phyloP scores from a whole-genome alignment of 2,329 filamentous ascomycete genomes.

The Aspergillus spinulosporus region DNA sequence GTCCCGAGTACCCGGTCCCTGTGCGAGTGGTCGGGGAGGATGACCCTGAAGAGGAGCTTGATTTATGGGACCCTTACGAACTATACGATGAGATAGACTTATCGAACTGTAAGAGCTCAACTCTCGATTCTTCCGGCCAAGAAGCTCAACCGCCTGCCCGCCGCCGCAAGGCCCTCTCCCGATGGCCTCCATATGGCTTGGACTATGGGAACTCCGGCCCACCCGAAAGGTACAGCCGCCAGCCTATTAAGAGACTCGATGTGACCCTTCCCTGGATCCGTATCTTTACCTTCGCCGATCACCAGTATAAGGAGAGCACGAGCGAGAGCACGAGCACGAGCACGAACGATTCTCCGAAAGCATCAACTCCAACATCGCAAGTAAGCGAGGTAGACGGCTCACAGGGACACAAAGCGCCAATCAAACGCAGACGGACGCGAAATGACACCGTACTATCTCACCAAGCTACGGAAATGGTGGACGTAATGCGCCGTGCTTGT shows the following conservation, averaged over 20 bases:
- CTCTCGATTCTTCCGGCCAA: not conserved
- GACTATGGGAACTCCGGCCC: slow-evolving; percentile 33
- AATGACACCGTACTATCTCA: slow-evolving; percentile 33
- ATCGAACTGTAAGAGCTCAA: not conserved
- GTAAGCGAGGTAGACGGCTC: not conserved
- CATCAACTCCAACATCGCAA: not conserved
- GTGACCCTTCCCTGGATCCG: slow-evolving; percentile 36
- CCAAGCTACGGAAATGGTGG: slow-evolving; percentile 45
- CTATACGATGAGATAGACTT: not conserved
- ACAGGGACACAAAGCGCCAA: not conserved
- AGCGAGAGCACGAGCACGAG: not conserved
- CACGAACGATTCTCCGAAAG: no score
- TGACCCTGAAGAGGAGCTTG: not conserved
- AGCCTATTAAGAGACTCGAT: slow-evolving; percentile 28
- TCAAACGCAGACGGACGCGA: not conserved
- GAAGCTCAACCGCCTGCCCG: slow-evolving; percentile 22
- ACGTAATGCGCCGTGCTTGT: slow-evolving; percentile 44
- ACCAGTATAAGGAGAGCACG: not conserved
- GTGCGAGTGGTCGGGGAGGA: slow-evolving; percentile 23
- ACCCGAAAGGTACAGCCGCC: slow-evolving; percentile 17
- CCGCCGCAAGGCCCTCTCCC: slow-evolving; percentile 38
- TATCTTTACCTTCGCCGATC: slow-evolving; percentile 23
- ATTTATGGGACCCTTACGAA: slow-evolving; percentile 16
- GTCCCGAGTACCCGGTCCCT: slow-evolving; percentile 37
- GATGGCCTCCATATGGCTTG: slow-evolving; percentile 43